A percentile compares a stretch with the other conserved stretches of the same genome.
Evolutionary conservation across 495 filamentous ascomycete genomes (phyloP).

Genomic region (Penicillium longicatenatum): DNA sequence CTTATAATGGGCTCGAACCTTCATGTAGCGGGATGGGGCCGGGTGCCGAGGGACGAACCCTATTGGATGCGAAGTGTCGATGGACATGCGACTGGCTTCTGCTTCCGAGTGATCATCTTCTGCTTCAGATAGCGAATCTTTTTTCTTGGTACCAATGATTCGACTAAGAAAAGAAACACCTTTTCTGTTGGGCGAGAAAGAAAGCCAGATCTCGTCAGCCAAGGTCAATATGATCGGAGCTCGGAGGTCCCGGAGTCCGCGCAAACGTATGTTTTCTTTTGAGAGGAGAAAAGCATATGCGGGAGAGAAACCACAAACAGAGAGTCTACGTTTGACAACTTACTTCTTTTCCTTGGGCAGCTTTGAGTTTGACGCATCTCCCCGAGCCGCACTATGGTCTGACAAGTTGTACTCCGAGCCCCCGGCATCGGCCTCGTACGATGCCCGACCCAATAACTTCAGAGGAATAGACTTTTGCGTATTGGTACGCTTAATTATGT

Average conservation of each 20-base stretch:
- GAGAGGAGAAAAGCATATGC: not conserved
- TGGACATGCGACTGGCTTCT: slow-evolving; percentile 70
- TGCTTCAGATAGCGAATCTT: slow-evolving; percentile 49
- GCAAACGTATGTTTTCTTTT: not conserved
- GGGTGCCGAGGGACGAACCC: slow-evolving; percentile 88
- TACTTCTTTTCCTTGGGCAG: slow-evolving; percentile 68
- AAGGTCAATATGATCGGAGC: not conserved
- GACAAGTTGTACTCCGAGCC: slow-evolving; percentile 47
- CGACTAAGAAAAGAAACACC: slow-evolving; percentile 90
- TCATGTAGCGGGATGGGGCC: slow-evolving; percentile 88
- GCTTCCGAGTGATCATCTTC: slow-evolving; percentile 73
- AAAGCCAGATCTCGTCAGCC: not conserved
- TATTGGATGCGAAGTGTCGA: slow-evolving; percentile 78
- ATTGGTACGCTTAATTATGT: slow-evolving; percentile 84
- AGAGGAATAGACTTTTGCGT: slow-evolving; percentile 69
- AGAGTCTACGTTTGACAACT: slow-evolving; percentile 23
- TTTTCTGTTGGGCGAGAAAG: slow-evolving; percentile 56
- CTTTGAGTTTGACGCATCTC: slow-evolving; percentile 49
- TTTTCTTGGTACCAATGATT: slow-evolving; percentile 79
- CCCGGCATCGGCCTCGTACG: slow-evolving; percentile 54
- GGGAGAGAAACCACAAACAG: not conserved
- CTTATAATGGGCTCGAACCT: slow-evolving; percentile 79
- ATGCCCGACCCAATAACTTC: slow-evolving; percentile 61
- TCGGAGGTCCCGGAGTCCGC: slow-evolving; percentile 2
- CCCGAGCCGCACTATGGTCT: slow-evolving; percentile 37